Conservation (phyloP, 805 yeast genomes). For the Metschnikowia henanensis region DNA sequence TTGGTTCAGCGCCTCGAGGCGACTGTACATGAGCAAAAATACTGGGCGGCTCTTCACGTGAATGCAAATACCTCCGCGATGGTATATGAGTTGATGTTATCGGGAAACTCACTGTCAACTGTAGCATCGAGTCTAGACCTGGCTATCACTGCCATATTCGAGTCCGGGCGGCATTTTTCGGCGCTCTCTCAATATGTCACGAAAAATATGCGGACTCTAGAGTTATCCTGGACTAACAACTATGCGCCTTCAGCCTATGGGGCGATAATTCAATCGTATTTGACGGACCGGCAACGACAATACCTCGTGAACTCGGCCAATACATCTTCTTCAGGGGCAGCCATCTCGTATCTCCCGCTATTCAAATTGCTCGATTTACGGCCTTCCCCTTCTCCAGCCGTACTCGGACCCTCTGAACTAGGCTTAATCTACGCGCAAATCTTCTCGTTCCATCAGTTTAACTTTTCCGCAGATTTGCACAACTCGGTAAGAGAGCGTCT, state of each 20-base stretch:
- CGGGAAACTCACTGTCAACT: conserved; percentile 17
- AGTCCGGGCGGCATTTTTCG: conserved; percentile 32
- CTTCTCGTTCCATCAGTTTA: conserved; percentile 36
- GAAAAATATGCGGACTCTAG: conserved; percentile 20
- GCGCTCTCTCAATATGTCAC: conserved; percentile 37
- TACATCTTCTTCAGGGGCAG: conserved; percentile 26
- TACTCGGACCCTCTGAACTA: conserved; percentile 33
- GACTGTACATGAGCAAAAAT: conserved; percentile 31
- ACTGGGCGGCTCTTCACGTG: conserved; percentile 30
- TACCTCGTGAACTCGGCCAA: conserved; percentile 15
- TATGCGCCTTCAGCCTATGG: conserved; percentile 23
- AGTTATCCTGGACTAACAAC: conserved; percentile 23
- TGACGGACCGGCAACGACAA: conserved; percentile 18
- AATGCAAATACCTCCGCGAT: conserved; percentile 28
- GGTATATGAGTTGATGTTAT: conserved; percentile 22
- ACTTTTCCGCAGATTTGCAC: conserved; percentile 28
- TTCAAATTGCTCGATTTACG: conserved; percentile 23
- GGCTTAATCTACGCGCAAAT: conserved; percentile 33
- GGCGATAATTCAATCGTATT: conserved; percentile 14
- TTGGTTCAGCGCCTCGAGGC: conserved; percentile 20
- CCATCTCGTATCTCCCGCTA: conserved; percentile 27
- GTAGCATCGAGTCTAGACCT: conserved; percentile 20
- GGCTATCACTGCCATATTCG: conserved; percentile 28
- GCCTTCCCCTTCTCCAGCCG: conserved; percentile 26
- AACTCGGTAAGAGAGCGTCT: conserved; percentile 28